Base-by-base conservation (phyloP, 2,329 filamentous ascomycete genomes). In the Dactylellina sp. region DNA sequence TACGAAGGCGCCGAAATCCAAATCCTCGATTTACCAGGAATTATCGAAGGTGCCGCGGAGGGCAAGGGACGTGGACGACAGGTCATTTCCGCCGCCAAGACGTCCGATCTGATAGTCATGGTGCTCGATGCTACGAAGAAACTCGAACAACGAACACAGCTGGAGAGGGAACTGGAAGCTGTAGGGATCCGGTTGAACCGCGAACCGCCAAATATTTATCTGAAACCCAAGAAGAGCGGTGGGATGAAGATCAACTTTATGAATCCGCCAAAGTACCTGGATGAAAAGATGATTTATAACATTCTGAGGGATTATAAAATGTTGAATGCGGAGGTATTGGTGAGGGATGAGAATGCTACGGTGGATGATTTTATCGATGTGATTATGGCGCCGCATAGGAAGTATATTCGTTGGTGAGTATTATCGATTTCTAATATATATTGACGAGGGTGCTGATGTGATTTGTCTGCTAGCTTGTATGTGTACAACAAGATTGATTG, bases 401-500 rank as follows among this genome's bases (percentile, higher is more conserved):
- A 96, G 82, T 99, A 99, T 85, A 97, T 99, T 84, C 87, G 87
- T 80, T 90, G 88, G 84, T 85, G 78, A 72, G 25, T 9, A 44
- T n/a, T 37, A 32, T n/a, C n/a, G n/a, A n/a, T n/a, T n/a, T n/a
- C n/a, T n/a, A n/a, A n/a, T n/a, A n/a, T n/a, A n/a, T n/a, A n/a
- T n/a, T n/a, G n/a, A n/a, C n/a, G n/a, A n/a, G n/a, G n/a, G 6
- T 1, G 25, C 35, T 44, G 22, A 61, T 37, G 7, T 24, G 5
- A 11, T 25, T 40, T 22, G 68, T 37, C 24, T 4, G 88, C 85
- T 81, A 89, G 92, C 80, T 86, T 99, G 32, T 99, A 99, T 83
- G 94, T 98, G 32, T 99, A 99, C 88, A 99, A 99, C 89, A 99
- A 99, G 84, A 96, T 99, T 83, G 95, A 99, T 83, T 90, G 88